A percentile compares a stretch with the other conserved stretches of the same genome.
Evolutionary conservation across 441 rosid genomes (phyloP).

Genomic region (Manihot esculenta): DNA sequence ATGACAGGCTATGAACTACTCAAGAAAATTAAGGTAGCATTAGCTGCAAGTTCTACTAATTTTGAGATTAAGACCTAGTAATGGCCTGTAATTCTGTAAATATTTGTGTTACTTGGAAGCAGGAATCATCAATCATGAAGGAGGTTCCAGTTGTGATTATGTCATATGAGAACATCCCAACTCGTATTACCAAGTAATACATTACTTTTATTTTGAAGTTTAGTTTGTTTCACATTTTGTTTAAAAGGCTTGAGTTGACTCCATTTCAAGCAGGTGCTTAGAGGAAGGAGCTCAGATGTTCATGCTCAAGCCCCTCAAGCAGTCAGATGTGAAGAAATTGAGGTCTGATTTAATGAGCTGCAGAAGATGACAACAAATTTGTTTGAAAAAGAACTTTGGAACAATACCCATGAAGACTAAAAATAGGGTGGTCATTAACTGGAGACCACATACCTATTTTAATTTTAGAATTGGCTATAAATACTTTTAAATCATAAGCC

Average conservation of each 20-base stretch:
- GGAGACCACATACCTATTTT: too few species aligned
- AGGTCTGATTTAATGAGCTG: constrained; percentile 49
- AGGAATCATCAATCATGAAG: constrained; percentile 70
- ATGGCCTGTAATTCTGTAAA: too few species aligned
- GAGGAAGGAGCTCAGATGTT: constrained; percentile 90
- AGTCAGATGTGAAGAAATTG: constrained; percentile 62
- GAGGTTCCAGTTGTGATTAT: constrained; percentile 83
- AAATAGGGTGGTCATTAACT: too few species aligned
- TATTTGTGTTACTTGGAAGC: constrained; percentile 12
- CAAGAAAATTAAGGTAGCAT: constrained; percentile 67
- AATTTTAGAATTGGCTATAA: too few species aligned
- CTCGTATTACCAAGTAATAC: constrained; percentile 64
- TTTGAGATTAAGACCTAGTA: too few species aligned
- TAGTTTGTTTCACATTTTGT: not conserved
- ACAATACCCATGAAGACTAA: too few species aligned
- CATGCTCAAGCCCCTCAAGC: constrained; percentile 83
- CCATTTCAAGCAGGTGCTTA: constrained; percentile 52
- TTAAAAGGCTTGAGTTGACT: not conserved
- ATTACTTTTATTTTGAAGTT: not conserved
- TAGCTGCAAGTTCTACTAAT: not conserved
- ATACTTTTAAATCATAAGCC: too few species aligned
- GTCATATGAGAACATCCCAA: constrained; percentile 81
- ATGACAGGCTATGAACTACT: constrained; percentile 91
- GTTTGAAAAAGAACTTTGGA: not conserved
- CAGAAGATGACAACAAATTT: constrained; percentile 16